Percentiles rank a stretch among this genome's conserved stretches.
Evolutionary conservation across 2,329 filamentous ascomycete species (phyloP).

Genomic region (Calonectria pseudoturangicola): DNA sequence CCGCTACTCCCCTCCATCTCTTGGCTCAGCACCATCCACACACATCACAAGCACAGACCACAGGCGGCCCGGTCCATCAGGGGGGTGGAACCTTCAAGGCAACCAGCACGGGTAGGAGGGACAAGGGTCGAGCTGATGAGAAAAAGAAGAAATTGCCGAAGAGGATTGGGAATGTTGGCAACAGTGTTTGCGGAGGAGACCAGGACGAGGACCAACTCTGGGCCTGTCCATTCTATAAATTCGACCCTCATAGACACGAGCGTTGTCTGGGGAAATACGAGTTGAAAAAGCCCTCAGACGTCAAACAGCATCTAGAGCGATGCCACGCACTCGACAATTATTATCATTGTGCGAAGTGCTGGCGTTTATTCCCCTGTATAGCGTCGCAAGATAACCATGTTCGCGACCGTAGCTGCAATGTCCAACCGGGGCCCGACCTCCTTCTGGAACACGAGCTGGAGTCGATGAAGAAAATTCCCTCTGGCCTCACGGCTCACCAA

Average conservation of each 20-base stretch:
- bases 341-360: background rate
- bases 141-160: background rate
- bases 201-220: background rate
- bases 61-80: background rate
- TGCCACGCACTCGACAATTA: background rate
- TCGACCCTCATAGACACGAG: background rate
- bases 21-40: background rate
- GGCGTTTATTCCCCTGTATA: background rate
- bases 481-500: background rate
- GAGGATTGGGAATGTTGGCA: background rate
- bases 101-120: background rate
- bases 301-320: background rate
- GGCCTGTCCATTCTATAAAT: conserved; percentile 1
- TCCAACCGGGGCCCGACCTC: background rate
- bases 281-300: background rate
- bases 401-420: background rate
- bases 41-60: background rate
- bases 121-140: background rate
- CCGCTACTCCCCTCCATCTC: background rate
- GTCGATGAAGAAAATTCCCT: background rate
- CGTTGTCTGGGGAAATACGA: background rate
- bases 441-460: background rate
- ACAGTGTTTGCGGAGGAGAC: background rate
- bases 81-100: background rate
- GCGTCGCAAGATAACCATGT: background rate